Evolutionary conservation across 805 yeast genomes (phyloP).

Genomic region (Candida dendrica): DNA sequence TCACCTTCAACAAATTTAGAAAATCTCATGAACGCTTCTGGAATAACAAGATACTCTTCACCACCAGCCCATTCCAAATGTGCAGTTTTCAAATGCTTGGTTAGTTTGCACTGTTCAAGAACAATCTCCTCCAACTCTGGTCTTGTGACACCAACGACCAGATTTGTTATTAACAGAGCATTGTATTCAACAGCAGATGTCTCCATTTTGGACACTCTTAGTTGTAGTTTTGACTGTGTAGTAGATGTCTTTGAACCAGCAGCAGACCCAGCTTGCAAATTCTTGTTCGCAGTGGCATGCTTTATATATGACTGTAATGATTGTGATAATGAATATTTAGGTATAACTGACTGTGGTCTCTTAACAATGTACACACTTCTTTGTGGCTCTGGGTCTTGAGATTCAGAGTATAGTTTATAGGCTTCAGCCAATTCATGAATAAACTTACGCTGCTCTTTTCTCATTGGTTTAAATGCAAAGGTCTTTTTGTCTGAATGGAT

Average conservation of each 20-base stretch:
- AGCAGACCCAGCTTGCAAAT: conserved; percentile 13
- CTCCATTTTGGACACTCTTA: conserved; percentile 6
- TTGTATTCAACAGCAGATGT: conserved; percentile 28
- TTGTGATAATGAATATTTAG: conserved; percentile 39
- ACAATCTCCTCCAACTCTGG: conserved; percentile 34
- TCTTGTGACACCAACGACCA: conserved; percentile 45
- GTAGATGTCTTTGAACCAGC: conserved; percentile 10
- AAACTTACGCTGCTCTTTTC: conserved; percentile 57
- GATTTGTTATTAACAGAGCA: conserved; percentile 46
- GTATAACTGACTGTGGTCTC: conserved; percentile 25
- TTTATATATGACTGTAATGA: conserved; percentile 30
- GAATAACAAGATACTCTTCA: conserved; percentile 33
- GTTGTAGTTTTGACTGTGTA: conserved; percentile 12
- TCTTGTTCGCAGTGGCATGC: conserved; percentile 25
- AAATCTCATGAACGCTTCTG: conserved; percentile 24
- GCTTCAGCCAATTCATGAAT: conserved; percentile 60
- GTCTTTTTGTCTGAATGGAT: conserved; percentile 34
- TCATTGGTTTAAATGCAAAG: conserved; percentile 71
- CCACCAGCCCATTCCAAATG: conserved; percentile 23
- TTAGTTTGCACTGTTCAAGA: not conserved
- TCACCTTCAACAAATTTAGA: conserved; percentile 36
- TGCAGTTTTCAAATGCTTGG: conserved; percentile 16
- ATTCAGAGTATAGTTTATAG: conserved; percentile 54
- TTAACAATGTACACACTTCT: conserved; percentile 60
- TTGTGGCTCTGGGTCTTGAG: conserved; percentile 78